A percentile compares a stretch with the other conserved stretches of the same genome.
Evolutionary conservation across 1,284 basidiomycete genomes (phyloP).

Genomic region (Irpex lacteus): DNA sequence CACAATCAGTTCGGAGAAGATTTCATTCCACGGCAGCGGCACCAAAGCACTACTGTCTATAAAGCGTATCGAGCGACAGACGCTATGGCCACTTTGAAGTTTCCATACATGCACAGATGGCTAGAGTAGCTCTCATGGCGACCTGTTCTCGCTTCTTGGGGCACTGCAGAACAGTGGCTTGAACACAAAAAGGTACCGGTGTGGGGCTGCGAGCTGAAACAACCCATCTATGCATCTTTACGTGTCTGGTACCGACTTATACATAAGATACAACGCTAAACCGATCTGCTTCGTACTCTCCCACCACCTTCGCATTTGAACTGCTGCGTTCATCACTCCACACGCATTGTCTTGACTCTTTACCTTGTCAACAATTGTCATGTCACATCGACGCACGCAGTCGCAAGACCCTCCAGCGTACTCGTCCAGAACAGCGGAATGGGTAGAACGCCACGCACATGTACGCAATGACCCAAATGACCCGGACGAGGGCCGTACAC

Average conservation of each 20-base stretch:
- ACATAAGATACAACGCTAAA: background rate
- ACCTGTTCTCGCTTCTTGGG: background rate
- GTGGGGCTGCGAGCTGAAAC: background rate
- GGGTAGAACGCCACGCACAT: background rate
- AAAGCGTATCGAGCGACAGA: background rate
- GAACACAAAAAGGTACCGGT: background rate
- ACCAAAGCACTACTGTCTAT: background rate
- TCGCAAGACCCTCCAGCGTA: background rate
- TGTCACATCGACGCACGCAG: background rate
- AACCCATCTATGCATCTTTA: background rate
- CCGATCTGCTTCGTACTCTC: background rate
- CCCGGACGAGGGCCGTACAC: constrained; percentile 9
- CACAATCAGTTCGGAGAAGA: background rate
- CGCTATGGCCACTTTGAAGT: background rate
- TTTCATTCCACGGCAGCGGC: background rate
- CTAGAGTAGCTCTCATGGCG: background rate
- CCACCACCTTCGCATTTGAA: background rate
- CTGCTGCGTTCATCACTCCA: background rate
- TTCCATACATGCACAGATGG: background rate
- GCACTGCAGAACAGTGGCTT: background rate
- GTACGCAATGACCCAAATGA: constrained; percentile 17
- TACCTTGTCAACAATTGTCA: background rate
- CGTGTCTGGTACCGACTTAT: background rate
- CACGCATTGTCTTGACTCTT: background rate
- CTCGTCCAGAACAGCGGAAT: background rate